A percentile compares a stretch with the other conserved stretches of the same genome.
Conservation (phyloP, 192 early-diverging fungal species). For the Geosiphon pyriformis region DNA sequence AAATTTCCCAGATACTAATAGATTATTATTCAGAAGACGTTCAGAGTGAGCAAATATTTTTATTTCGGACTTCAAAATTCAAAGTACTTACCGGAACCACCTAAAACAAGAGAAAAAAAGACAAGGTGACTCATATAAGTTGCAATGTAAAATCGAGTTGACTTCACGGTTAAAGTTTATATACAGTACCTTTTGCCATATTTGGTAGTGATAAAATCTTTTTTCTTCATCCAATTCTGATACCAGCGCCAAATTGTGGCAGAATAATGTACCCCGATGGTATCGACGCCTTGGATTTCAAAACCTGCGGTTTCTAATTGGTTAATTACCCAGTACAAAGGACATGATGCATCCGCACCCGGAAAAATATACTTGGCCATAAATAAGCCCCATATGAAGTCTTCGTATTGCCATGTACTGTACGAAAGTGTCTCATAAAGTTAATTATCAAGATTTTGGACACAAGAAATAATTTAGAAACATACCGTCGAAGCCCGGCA, state of each 20-base stretch:
- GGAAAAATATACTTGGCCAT: slow-evolving; percentile 99
- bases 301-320: slow-evolving; percentile 93
- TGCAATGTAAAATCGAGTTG: too few species aligned
- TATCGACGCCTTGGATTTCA: slow-evolving; percentile 84
- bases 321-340: slow-evolving; percentile 91
- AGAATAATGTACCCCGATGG: slow-evolving; percentile 96
- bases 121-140: neutral
- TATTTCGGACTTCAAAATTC: neutral
- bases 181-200: slow-evolving; percentile 88
- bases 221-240: slow-evolving; percentile 95
- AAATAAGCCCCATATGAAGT: slow-evolving; percentile 82
- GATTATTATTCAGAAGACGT: slow-evolving; percentile 30
- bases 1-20: slow-evolving; percentile 88
- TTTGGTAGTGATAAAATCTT: slow-evolving; percentile 70
- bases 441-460: neutral
- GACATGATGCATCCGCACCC: slow-evolving; percentile 94
- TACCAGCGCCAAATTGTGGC: slow-evolving; percentile 95
- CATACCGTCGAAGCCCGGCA: slow-evolving; percentile 74
- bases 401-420: slow-evolving; percentile 55
- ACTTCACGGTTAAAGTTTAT: too few species aligned
- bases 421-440: neutral
- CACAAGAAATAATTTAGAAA: neutral
- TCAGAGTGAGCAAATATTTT: neutral
- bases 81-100: slow-evolving; percentile 12
- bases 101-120: slow-evolving; percentile 9